These are phyloP conservation scores for Pharus latifolius DNA, from an alignment of 176 grass and related monocot species.

Conservation along the genomic window DNA sequence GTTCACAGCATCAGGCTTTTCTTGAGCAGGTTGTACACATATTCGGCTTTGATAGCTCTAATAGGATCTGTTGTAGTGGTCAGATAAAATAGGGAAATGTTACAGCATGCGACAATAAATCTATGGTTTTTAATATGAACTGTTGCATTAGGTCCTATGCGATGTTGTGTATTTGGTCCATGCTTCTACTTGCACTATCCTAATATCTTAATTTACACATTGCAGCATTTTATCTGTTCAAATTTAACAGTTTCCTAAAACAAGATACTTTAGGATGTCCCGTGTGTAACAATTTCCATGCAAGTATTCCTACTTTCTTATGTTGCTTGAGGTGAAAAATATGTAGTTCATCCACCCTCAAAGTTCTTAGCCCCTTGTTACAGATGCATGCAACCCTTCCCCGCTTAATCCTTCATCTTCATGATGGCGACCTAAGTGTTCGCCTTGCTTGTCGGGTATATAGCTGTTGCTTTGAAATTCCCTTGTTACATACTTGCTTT, in stretches of 20 bases:
- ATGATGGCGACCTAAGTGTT: slow-evolving; percentile 49
- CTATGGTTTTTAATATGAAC: too few species aligned
- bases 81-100: too few species aligned
- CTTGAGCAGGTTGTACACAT: slow-evolving; percentile 74
- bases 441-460: slow-evolving; percentile 71
- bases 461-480: background rate
- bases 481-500: background rate
- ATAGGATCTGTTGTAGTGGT: background rate
- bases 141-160: too few species aligned
- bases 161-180: too few species aligned
- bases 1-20: slow-evolving; percentile 78
- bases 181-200: too few species aligned
- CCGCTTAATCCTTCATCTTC: slow-evolving; percentile 56
- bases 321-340: background rate
- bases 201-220: too few species aligned
- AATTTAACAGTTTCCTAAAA: too few species aligned
- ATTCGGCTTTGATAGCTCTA: slow-evolving; percentile 1
- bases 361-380: background rate
- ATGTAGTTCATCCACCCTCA: background rate
- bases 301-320: background rate
- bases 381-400: slow-evolving; percentile 61
- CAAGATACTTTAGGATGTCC: background rate
- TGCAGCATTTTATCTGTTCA: too few species aligned
- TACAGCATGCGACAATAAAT: too few species aligned
- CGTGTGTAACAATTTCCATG: background rate